Conservation (phyloP, 805 yeast genomes). For the Pichia paraexigua region DNA sequence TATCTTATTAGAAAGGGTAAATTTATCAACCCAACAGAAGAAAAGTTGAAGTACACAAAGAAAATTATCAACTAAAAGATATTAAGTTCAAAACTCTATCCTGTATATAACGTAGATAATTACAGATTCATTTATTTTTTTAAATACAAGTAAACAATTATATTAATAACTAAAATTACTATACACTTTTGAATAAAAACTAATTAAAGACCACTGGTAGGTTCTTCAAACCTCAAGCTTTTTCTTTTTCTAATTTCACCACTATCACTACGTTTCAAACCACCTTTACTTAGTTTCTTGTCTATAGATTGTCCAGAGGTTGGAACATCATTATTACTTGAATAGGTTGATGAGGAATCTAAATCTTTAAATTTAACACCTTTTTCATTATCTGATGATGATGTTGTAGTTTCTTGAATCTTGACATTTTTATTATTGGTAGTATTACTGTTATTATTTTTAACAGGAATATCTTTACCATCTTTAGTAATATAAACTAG, state of each 20-base stretch:
- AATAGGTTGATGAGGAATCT: background rate
- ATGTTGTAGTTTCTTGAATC: background rate
- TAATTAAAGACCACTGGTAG: background rate
- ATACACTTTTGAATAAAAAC: background rate
- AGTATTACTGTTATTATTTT: background rate
- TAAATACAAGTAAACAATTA: background rate
- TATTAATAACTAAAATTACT: background rate
- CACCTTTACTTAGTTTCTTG: background rate
- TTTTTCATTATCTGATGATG: background rate
- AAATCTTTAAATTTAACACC: background rate
- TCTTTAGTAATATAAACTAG: conserved; percentile 36
- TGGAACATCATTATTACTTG: background rate
- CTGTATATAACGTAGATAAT: background rate
- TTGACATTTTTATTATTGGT: background rate
- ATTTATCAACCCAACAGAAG: conserved; percentile 33
- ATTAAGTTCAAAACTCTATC: background rate
- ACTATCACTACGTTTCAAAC: background rate
- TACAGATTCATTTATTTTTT: background rate
- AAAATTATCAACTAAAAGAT: conserved; percentile 19
- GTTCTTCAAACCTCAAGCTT: conserved; percentile 7
- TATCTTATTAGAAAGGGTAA: conserved; percentile 40
- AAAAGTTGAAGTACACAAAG: conserved; percentile 43
- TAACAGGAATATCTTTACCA: background rate
- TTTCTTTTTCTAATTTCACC: conserved; percentile 4
- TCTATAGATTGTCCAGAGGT: background rate